Evolutionary conservation across 164 flowering plant species (phyloP), one percentile per base, ranked within the genome.

Genomic region (Magnolia officinalis): DNA sequence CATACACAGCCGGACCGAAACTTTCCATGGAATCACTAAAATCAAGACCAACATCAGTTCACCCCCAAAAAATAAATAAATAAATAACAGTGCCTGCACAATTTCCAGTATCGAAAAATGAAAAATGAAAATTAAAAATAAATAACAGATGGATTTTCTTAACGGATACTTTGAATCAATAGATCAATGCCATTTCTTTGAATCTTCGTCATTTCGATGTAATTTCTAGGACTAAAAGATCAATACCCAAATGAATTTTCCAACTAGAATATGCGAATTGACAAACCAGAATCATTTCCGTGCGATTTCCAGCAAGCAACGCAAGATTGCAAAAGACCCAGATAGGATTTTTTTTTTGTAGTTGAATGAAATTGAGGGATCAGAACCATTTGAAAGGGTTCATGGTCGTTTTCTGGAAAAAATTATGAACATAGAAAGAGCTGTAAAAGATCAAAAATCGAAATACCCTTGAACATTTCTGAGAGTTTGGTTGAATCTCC

Each of bases 401-500:
- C 68, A 13, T 18, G 50, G 71, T 13, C 26, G 11, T 23, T 21
- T 66, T 14, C 26, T 24, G 69, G 69, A 66, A 14, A 24, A 63
- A n/a, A 0, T 19, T 13, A 6, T n/a, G 8, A 64, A 1, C 9
- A 4, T 64, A 5, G 21, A 64, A 11, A 55, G 61, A 55, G 31
- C 24, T 26, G 23, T 18, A 58, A 75, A 72, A 49, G 67, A 6
- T 16, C 20, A 50, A 45, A 61, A 52, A 1, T 26, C 65, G 14
- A 13, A 78, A 26, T 83, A 92, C 97, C 93, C 95, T 84, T 91
- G 97, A 76, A 90, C 94, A 80, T 86, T 92, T 73, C 89, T 82
- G 81, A 92, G 95, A 78, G 97, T 92, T 74, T 90, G 97, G 45
- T 86, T 90, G 87, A 92, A 90, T 82, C 97, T 84, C 75, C 90